These are phyloP conservation scores for Chalciporus pseudorubinellus DNA, from an alignment of 768 basidiomycete species.

Conservation along the genomic window DNA sequence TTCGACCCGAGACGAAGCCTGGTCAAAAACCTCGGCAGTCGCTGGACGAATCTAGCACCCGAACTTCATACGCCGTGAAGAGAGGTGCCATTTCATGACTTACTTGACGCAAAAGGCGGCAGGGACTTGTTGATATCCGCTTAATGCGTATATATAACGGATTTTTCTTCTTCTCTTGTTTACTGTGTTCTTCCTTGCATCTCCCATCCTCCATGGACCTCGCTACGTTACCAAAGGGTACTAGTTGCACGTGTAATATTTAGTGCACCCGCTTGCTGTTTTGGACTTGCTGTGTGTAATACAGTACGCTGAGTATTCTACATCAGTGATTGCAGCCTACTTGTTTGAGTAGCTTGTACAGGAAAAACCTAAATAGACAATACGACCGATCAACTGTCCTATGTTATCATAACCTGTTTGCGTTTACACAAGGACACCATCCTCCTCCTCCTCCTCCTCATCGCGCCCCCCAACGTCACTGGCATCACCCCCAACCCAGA, in stretches of 20 bases:
- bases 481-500: slow-evolving; percentile 72
- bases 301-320: slow-evolving; percentile 21
- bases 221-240: slow-evolving; percentile 24
- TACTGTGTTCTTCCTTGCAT: slow-evolving; percentile 18
- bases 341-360: background rate
- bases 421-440: slow-evolving; percentile 29
- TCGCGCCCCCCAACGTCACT: slow-evolving; percentile 24
- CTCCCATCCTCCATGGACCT: slow-evolving; percentile 14
- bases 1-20: slow-evolving; percentile 22
- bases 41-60: slow-evolving; percentile 27
- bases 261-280: slow-evolving; percentile 18
- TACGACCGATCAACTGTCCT: background rate
- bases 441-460: slow-evolving; percentile 35
- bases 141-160: slow-evolving; percentile 14
- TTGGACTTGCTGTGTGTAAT: slow-evolving; percentile 24
- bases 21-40: slow-evolving; percentile 28
- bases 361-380: background rate
- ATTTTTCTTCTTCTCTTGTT: slow-evolving; percentile 6
- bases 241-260: slow-evolving; percentile 29
- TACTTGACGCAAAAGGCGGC: background rate
- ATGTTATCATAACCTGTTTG: background rate
- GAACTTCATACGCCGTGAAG: slow-evolving; percentile 28
- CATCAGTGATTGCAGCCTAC: slow-evolving; percentile 7
- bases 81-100: slow-evolving; percentile 29
- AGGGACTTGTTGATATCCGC: slow-evolving; percentile 13